A percentile compares a stretch with the other conserved stretches of the same genome.
Conservation (phyloP, 2,329 filamentous ascomycete species). For the Mariannaea elegans region DNA sequence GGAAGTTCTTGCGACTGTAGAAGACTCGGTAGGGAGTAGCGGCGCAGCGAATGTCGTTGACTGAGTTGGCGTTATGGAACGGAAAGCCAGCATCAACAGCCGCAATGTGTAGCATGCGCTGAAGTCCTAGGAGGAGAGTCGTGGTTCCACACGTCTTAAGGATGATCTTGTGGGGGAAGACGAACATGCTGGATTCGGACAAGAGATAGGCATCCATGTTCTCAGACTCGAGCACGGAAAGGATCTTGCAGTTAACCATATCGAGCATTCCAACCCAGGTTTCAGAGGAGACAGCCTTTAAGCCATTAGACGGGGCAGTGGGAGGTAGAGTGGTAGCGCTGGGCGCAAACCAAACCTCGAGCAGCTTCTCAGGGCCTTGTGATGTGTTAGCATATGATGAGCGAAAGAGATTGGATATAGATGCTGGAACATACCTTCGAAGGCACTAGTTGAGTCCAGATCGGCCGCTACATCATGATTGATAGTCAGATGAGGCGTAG, state of each 20-base stretch:
- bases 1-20: constrained; percentile 98
- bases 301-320: constrained; percentile 74
- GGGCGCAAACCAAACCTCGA: constrained; percentile 97
- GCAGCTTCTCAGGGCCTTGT: constrained; percentile 89
- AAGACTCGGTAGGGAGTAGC: constrained; percentile 96
- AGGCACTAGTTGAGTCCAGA: constrained; percentile 94
- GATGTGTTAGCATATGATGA: constrained; percentile 18
- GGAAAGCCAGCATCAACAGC: constrained; percentile 89
- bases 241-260: constrained; percentile 96
- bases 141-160: constrained; percentile 99
- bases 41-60: constrained; percentile 74
- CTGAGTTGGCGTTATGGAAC: constrained; percentile 73
- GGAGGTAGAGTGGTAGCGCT: constrained; percentile 77
- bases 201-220: constrained; percentile 96
- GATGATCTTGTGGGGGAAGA: constrained; percentile 99
- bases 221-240: constrained; percentile 92
- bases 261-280: constrained; percentile 98
- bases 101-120: constrained; percentile 91
- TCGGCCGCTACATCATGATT: constrained; percentile 94
- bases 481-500: constrained; percentile 91
- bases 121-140: constrained; percentile 87
- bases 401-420: not conserved
- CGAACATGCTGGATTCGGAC: constrained; percentile 99
- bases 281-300: constrained; percentile 86
- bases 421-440: constrained; percentile 73